Evolutionary conservation across 257 asterid genomes (phyloP).

Genomic region (Ilex asprella): DNA sequence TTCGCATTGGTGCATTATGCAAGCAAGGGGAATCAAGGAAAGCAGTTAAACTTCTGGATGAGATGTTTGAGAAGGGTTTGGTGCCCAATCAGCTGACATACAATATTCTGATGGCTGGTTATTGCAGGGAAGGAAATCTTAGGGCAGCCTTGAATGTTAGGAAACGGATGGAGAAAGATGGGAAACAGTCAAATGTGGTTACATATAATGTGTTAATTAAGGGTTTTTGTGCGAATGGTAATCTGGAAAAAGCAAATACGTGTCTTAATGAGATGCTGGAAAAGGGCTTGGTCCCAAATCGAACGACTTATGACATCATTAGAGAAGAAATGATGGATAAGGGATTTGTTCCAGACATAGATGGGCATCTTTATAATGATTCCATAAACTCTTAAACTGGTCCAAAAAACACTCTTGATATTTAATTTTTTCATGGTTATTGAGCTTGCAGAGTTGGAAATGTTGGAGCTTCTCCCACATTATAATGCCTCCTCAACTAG

Average conservation of each 20-base stretch:
- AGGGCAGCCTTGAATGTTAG: slow-evolving; percentile 55
- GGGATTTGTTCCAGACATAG: slow-evolving; percentile 78
- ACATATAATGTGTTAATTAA: slow-evolving; percentile 73
- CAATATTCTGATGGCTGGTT: slow-evolving; percentile 63
- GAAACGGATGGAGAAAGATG: slow-evolving; percentile 81
- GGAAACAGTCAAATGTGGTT: slow-evolving; percentile 64
- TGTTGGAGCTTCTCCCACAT: no score
- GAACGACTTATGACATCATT: slow-evolving; percentile 64
- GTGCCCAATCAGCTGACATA: slow-evolving; percentile 63
- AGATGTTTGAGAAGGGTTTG: slow-evolving; percentile 53
- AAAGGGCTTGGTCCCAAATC: slow-evolving; percentile 76
- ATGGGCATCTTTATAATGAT: slow-evolving; percentile 63
- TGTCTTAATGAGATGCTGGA: slow-evolving; percentile 88
- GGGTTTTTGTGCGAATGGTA: slow-evolving; percentile 54
- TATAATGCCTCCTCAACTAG: no score
- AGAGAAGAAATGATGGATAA: slow-evolving; percentile 77
- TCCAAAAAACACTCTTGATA: not conserved
- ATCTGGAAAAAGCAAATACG: slow-evolving; percentile 61
- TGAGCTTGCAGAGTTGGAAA: no score
- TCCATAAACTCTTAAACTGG: slow-evolving; percentile 17
- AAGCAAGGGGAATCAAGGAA: slow-evolving; percentile 50
- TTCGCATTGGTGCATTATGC: slow-evolving; percentile 61
- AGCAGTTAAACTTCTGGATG: slow-evolving; percentile 67
- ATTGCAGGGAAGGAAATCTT: slow-evolving; percentile 55
- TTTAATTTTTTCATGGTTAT: no score